Base-by-base conservation (phyloP, 768 basidiomycete species). In the Suillus bovinus region DNA sequence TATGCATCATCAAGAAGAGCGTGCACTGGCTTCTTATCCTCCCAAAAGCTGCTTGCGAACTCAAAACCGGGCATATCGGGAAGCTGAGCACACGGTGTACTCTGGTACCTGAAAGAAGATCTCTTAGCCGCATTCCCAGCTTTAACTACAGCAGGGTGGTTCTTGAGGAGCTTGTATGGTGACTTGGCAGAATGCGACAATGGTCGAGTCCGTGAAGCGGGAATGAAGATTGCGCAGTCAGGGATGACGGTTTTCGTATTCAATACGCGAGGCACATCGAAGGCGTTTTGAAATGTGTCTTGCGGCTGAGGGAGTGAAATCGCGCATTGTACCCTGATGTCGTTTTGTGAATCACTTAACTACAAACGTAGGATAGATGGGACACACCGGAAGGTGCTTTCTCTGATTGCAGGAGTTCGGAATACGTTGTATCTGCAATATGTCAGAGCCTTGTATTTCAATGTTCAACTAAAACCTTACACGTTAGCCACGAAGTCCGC, bases 21-120 rank as follows among this genome's bases (percentile, higher is more conserved):
- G 50, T 84, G 81, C 13, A 78, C 72, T 0, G 82, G 81, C 60
- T 85, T 86, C 76, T 86, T 86, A 72, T 86, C 84, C 66, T 86
- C 84, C 82, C 82, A 85, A 56, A 86, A 72, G 60, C 80, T 79
- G 65, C 85, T 83, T 16, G 74, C 76, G 62, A 86, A 83, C 70
- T 85, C 84, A 66, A 85, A 84, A 11, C 78, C 76, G 2, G 79
- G 75, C 54, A 70, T 74, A 36, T 80, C 80, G 0, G 84, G 81
- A 13, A 82, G 77, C 54, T 78, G 78, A 16, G 75, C 75, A 59
- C 82, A 80, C 2, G 83, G 80, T 0, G 84, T 85, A 33, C 77
- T 79, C 67, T 86, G 84, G 63, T 73, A 83, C 16, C 79, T 77
- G 66, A 85, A 85, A 5, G 83, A 84, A 13, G 79, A 77, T 6